phyloP scores from a whole-genome alignment of 805 yeast species.

The Ogataea henricii region DNA sequence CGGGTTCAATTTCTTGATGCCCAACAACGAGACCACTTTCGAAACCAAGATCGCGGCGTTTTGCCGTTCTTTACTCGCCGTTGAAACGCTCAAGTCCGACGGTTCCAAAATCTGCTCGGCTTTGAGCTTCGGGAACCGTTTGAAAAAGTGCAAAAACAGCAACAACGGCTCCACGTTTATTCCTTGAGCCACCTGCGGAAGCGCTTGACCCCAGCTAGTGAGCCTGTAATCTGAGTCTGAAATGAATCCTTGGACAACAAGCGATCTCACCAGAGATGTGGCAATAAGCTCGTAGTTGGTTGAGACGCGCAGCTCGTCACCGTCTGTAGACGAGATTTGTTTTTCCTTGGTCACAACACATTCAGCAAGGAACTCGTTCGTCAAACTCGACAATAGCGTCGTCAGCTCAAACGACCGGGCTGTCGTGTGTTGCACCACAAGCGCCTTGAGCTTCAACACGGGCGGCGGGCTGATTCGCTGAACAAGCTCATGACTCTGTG shows the following conservation, averaged over 20 bases:
- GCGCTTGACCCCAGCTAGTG: conserved; percentile 52
- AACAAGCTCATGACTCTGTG: conserved; percentile 40
- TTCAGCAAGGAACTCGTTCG: conserved; percentile 34
- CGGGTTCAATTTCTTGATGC: conserved; percentile 49
- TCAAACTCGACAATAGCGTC: conserved; percentile 34
- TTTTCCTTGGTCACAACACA: conserved; percentile 19
- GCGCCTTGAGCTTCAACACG: conserved; percentile 41
- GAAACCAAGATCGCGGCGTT: conserved; percentile 44
- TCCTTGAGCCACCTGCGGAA: conserved; percentile 41
- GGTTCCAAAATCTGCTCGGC: conserved; percentile 43
- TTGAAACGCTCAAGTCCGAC: conserved; percentile 24
- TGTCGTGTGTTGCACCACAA: conserved; percentile 34
- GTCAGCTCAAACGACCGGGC: conserved; percentile 36
- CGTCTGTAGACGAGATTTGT: conserved; percentile 8
- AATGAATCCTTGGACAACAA: conserved; percentile 54
- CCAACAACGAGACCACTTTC: conserved; percentile 50
- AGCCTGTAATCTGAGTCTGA: conserved; percentile 43
- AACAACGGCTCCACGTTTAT: conserved; percentile 43
- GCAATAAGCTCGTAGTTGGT: conserved; percentile 56
- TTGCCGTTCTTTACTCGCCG: conserved; percentile 42
- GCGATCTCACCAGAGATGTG: conserved; percentile 55
- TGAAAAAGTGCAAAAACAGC: conserved; percentile 47
- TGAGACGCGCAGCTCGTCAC: conserved; percentile 38
- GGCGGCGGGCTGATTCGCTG: conserved; percentile 58
- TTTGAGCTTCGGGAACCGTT: conserved; percentile 40